These are phyloP conservation scores for Colletotrichum sp. DNA, from an alignment of 2,329 filamentous ascomycete genomes.

Conservation along the genomic window DNA sequence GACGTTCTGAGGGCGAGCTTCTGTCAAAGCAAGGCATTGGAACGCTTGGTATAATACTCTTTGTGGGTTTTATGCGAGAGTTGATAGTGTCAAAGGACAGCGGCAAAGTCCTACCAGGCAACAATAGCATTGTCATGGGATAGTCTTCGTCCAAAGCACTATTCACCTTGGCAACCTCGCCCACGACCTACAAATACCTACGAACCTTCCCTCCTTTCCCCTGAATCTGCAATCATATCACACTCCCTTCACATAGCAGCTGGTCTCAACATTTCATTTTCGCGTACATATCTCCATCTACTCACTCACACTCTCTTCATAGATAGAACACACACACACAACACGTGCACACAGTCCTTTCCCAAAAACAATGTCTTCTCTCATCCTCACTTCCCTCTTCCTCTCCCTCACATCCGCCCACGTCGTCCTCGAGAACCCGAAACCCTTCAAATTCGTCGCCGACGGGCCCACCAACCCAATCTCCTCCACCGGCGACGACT, in stretches of 20 bases:
- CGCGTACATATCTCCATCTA: background rate
- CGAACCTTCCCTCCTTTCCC: background rate
- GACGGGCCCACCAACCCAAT: constrained; percentile 9
- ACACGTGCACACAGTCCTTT: background rate
- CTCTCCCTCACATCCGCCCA: background rate
- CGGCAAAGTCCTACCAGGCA: background rate
- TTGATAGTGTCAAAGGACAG: background rate
- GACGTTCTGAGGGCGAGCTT: background rate
- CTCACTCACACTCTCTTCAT: background rate
- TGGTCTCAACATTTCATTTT: background rate
- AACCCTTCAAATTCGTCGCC: constrained; percentile 9
- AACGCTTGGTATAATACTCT: background rate
- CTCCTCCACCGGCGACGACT: constrained; percentile 7
- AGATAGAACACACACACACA: background rate
- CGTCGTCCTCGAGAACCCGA: constrained; percentile 14
- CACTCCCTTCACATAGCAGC: background rate
- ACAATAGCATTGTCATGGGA: background rate
- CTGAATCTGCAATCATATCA: background rate
- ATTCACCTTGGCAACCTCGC: background rate
- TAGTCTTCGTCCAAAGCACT: background rate
- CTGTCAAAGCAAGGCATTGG: background rate
- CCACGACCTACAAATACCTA: background rate
- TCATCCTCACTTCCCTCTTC: background rate
- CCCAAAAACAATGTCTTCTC: background rate
- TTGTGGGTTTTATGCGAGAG: background rate